Base-by-base conservation (phyloP, 1,284 basidiomycete genomes). In the Apiotrichum laibachii region DNA sequence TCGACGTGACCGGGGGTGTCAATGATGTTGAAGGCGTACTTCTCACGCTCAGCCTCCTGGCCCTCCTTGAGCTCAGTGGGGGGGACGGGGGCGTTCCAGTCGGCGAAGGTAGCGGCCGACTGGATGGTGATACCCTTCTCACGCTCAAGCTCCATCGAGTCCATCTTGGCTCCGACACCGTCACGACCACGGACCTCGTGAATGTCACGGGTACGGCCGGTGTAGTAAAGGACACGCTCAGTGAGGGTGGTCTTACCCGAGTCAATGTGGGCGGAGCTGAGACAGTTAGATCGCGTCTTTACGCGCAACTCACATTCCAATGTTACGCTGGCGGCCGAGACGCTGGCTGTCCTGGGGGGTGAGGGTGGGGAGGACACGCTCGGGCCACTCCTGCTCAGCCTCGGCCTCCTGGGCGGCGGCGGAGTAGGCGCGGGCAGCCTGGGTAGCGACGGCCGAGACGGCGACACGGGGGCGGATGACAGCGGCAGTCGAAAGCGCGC, bases 101-200 rank as follows among this genome's bases (percentile, higher is more conserved):
- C 92, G 72, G 92, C 96, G 79, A 95, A 99, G 0, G 96, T 99
- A 2, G 96, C 96, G 5, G 96, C 95, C 70, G 90, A 93, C 80
- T 99, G 95, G 67, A 99, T 99, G 34, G 96, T 99, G 72, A 99
- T 99, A 50, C 95, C 96, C 81, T 99, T 99, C 80, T 99, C 96
- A 51, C 95, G 84, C 78, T 99, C 96, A 10, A 99, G 83, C 69
- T 99, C 96, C 95, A 99, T 99, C 72, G 88, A 91, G 80, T 99
- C 95, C 96, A 99, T 99, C 82, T 99, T 99, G 26, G 95, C 96
- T 52, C 95, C 96, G 26, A 99, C 93, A 53, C 88, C 87, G 77
- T 99, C 95, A 56, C 89, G 85, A 44, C 96, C 96, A 67, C 96
- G 84, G 62, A 96, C 95, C 84, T 99, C 96, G 76, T 99, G 96